Percentiles rank a stretch among this genome's conserved stretches.
These are phyloP conservation scores for Gremmenia infestans DNA, from an alignment of 2,329 filamentous ascomycete species.

Conservation along the genomic window DNA sequence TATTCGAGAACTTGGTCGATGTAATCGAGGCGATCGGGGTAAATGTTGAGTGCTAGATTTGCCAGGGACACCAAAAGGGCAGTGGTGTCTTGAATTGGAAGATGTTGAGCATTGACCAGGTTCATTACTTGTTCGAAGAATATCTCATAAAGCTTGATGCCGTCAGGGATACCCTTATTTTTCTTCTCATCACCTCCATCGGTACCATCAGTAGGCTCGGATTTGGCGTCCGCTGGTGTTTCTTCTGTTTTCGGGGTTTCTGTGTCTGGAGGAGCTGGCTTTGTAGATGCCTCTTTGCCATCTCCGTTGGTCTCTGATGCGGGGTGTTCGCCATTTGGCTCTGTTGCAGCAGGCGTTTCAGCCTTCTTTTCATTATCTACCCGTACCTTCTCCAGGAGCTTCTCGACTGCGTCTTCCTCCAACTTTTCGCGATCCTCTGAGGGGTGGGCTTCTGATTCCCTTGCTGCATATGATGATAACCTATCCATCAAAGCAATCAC, in stretches of 20 bases:
- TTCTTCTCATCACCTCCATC: slow-evolving; percentile 39
- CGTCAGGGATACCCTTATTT: slow-evolving; percentile 57
- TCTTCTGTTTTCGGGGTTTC: slow-evolving; percentile 40
- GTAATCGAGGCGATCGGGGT: slow-evolving; percentile 87
- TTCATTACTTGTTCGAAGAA: slow-evolving; percentile 96
- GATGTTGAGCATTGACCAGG: slow-evolving; percentile 81
- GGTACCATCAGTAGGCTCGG: slow-evolving; percentile 15
- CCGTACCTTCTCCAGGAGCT: slow-evolving; percentile 72
- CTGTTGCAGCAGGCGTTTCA: slow-evolving; percentile 20
- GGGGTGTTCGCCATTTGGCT: slow-evolving; percentile 30
- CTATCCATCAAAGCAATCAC: slow-evolving; percentile 98
- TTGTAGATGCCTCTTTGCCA: slow-evolving; percentile 19
- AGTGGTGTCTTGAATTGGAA: slow-evolving; percentile 92
- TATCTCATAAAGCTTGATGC: slow-evolving; percentile 90
- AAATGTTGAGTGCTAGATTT: slow-evolving; percentile 93
- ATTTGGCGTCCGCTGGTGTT: slow-evolving; percentile 34
- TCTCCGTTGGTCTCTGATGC: slow-evolving; percentile 34
- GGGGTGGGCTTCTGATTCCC: slow-evolving; percentile 70
- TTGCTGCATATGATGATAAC: slow-evolving; percentile 87
- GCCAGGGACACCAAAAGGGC: slow-evolving; percentile 88
- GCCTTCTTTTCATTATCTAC: slow-evolving; percentile 52
- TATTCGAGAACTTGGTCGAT: slow-evolving; percentile 91
- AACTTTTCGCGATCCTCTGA: slow-evolving; percentile 67
- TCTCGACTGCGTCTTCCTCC: slow-evolving; percentile 78
- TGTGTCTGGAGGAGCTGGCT: slow-evolving; percentile 34